phyloP scores from a whole-genome alignment of 305 asterid genomes.

The Petunia hybrid region DNA sequence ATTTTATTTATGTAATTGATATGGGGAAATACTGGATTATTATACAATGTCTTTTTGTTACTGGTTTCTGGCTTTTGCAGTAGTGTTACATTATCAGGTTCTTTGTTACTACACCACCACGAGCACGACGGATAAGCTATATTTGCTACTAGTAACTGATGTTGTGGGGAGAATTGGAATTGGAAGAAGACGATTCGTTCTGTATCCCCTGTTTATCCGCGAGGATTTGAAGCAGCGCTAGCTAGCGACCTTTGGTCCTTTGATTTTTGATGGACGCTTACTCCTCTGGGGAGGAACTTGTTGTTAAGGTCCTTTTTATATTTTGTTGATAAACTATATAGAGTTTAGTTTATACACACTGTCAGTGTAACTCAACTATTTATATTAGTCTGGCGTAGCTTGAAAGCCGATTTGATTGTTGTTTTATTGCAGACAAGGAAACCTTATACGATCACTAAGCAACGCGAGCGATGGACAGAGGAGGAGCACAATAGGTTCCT shows the following conservation, averaged over 20 bases:
- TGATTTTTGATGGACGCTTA: slow-evolving; percentile 71
- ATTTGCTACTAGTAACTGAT: slow-evolving; percentile 40
- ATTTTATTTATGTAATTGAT: slow-evolving; percentile 11
- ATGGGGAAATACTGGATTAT: slow-evolving; percentile 47
- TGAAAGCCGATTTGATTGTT: not conserved
- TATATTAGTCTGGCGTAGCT: not conserved
- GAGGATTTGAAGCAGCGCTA: slow-evolving; percentile 59
- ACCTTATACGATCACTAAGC: slow-evolving; percentile 95
- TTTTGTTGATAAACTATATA: not conserved
- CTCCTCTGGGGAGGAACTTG: slow-evolving; percentile 90
- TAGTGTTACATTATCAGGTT: slow-evolving; percentile 69
- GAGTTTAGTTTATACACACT: no score
- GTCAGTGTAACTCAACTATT: no score
- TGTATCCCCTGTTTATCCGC: slow-evolving; percentile 42
- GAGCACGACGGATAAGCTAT: slow-evolving; percentile 55
- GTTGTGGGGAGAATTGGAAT: slow-evolving; percentile 52
- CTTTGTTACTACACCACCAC: slow-evolving; percentile 43
- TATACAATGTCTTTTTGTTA: slow-evolving; percentile 47
- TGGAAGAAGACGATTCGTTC: slow-evolving; percentile 49
- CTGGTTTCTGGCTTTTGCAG: slow-evolving; percentile 67
- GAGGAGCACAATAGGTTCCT: slow-evolving; percentile 94
- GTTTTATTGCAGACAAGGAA: slow-evolving; percentile 74
- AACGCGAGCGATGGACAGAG: slow-evolving; percentile 97
- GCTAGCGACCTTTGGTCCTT: slow-evolving; percentile 38
- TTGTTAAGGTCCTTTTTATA: slow-evolving; percentile 63